Evolutionary conservation across 768 basidiomycete genomes (phyloP), one percentile per base, ranked within the genome.

Genomic region (Symmetrospora coprosmae): DNA sequence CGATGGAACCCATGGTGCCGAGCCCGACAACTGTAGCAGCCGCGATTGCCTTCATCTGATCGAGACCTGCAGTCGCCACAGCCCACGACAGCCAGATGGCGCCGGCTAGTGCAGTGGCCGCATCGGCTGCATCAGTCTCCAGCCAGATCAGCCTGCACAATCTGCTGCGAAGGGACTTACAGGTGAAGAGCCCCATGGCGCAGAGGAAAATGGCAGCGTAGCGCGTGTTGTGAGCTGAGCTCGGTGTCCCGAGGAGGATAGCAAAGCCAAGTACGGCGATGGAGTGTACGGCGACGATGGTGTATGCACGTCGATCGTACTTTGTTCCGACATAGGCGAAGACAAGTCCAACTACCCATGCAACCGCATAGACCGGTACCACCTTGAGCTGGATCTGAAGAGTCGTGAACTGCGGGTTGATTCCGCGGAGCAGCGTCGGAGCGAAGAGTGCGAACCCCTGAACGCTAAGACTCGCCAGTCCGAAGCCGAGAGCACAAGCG

Each of bases 391-490:
- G 62, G 13, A 47, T 48, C 35, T 63, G 30, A 1, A 63, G 53
- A n/a, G 39, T 49, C 0, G 55, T 48, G 23, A 63, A 37, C 0
- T 43, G 46, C 2, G 62, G 51, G 39, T 62, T 40, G 30, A 62
- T 62, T n/a, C 30, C 46, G 19, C 59, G 59, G 34, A 50, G n/a
- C 35, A 62, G 48, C 7, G 62, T 63, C 11, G 62, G 62, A 6
- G 38, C 17, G 55, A 63, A 59, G 17, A 63, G 55, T 3, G 61
- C 50, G 16, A 56, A 40, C 19, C 52, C 61, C 30, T 62, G 61
- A 2, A 49, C 27, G 37, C 34, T 49, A 14, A 60, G 34, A 28
- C 58, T 39, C 23, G 43, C 34, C 34, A 63, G 37, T 13, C 35
- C 59, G 34, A 63, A 39, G 31, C 55, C 35, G 11, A 60, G 23